Percentiles rank a stretch among this genome's conserved stretches.
Conservation (phyloP, 176 grass and related monocot genomes). For the Musa beccarii region DNA sequence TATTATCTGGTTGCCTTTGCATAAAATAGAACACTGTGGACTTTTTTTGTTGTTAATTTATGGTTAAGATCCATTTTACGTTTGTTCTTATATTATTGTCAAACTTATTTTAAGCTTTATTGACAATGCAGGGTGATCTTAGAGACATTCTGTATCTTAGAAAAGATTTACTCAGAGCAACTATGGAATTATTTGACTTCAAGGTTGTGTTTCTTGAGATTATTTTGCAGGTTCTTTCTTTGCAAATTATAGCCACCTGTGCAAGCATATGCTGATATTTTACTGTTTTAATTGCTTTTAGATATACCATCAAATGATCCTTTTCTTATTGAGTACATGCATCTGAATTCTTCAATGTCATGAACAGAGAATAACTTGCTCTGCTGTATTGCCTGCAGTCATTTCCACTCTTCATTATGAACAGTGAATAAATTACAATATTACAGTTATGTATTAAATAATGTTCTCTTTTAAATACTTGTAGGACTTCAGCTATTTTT, state of each 20-base stretch:
- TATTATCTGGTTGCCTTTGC: neutral
- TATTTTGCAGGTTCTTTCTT: neutral
- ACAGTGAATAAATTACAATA: too few relatives aligned
- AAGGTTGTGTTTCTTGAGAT: constrained; percentile 43
- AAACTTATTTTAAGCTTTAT: constrained; percentile 19
- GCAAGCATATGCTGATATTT: too few relatives aligned
- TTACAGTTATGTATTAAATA: too few relatives aligned
- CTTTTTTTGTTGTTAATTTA: neutral
- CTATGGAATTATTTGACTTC: constrained; percentile 48
- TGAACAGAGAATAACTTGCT: neutral
- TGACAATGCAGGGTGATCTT: constrained; percentile 49
- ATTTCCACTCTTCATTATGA: too few relatives aligned
- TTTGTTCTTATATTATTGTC: constrained; percentile 3
- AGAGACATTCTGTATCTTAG: constrained; percentile 54
- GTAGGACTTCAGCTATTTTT: too few relatives aligned
- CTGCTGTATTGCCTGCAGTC: too few relatives aligned
- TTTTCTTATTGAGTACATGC: too few relatives aligned
- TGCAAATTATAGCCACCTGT: neutral
- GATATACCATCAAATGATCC: neutral
- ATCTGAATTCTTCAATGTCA: too few relatives aligned
- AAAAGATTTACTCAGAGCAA: constrained; percentile 74
- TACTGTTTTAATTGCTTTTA: constrained; percentile 1
- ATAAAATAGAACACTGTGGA: neutral
- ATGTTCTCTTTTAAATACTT: too few relatives aligned
- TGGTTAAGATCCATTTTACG: neutral